A percentile compares a stretch with the other conserved stretches of the same genome.
These are phyloP conservation scores for Pythium sukuiense DNA, from an alignment of 352 stramenopile species.

Conservation along the genomic window DNA sequence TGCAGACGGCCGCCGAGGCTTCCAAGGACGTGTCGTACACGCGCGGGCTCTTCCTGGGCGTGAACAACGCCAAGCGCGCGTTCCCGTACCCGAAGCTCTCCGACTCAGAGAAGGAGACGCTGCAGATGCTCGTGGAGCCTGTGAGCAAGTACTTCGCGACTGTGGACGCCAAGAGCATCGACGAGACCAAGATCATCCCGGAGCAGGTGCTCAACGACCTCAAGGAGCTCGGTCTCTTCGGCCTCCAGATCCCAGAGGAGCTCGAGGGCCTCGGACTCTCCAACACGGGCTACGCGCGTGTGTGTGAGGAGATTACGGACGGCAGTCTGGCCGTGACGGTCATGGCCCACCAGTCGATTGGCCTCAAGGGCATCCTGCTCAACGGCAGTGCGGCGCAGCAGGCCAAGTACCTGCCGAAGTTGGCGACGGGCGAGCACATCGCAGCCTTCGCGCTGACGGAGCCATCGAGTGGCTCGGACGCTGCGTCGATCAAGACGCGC, in stretches of 20 bases:
- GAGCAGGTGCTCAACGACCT: constrained; percentile 69
- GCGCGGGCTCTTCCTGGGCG: constrained; percentile 77
- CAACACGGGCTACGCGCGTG: constrained; percentile 84
- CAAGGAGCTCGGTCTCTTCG: constrained; percentile 86
- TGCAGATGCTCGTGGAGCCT: constrained; percentile 85
- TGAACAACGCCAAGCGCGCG: constrained; percentile 75
- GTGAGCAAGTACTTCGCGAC: constrained; percentile 77
- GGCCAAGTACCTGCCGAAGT: constrained; percentile 87
- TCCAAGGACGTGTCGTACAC: constrained; percentile 75
- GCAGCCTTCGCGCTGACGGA: constrained; percentile 90
- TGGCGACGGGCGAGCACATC: constrained; percentile 87
- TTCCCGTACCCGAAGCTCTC: constrained; percentile 81
- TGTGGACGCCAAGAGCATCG: constrained; percentile 71
- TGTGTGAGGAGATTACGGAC: constrained; percentile 86
- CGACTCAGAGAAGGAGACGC: constrained; percentile 71
- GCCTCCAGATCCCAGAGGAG: constrained; percentile 82
- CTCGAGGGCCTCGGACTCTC: constrained; percentile 74
- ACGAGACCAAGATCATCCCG: constrained; percentile 82
- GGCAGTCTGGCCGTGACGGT: constrained; percentile 77
- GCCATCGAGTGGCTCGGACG: constrained; percentile 89
- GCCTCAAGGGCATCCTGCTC: constrained; percentile 86
- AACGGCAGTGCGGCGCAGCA: constrained; percentile 85
- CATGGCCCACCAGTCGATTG: constrained; percentile 89
- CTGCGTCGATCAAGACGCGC: constrained; percentile 89
- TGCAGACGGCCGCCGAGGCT: constrained; percentile 74